Percentiles rank a stretch among this genome's conserved stretches.
These are phyloP conservation scores for Streptanthus diversifolius DNA, from an alignment of 345 rosid species.

Conservation along the genomic window DNA sequence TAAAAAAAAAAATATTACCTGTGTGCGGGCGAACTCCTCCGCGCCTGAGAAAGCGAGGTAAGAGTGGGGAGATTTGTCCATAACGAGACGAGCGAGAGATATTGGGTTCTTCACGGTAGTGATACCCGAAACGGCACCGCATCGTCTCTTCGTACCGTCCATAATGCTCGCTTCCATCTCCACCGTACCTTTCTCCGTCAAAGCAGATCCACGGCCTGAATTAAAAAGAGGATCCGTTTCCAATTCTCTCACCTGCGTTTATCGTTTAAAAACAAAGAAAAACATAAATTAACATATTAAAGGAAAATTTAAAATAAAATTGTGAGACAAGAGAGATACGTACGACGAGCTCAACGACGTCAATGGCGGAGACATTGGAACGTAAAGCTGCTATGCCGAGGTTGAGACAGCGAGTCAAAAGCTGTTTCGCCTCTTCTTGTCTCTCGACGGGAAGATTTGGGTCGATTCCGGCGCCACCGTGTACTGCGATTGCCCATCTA, in stretches of 20 bases:
- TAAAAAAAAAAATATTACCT: conserved; percentile 34
- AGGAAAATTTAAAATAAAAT: neutral
- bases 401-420: conserved; percentile 82
- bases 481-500: conserved; percentile 95
- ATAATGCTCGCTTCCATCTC: conserved; percentile 99
- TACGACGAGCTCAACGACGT: conserved; percentile 94
- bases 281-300: neutral
- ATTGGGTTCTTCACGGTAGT: conserved; percentile 85
- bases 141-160: conserved; percentile 82
- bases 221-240: conserved; percentile 92
- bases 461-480: conserved; percentile 99
- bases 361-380: conserved; percentile 72
- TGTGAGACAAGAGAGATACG: neutral
- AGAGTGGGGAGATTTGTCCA: conserved; percentile 97
- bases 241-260: conserved; percentile 64
- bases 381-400: conserved; percentile 81
- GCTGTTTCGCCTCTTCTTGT: conserved; percentile 81
- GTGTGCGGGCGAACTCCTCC: conserved; percentile 79
- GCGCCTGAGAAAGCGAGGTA: conserved; percentile 91
- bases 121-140: conserved; percentile 91
- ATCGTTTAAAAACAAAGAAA: neutral
- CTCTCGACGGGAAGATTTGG: conserved; percentile 78
- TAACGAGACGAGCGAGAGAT: conserved; percentile 89
- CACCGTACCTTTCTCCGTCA: conserved; percentile 80
- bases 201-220: conserved; percentile 96